Percentiles rank a stretch among this genome's conserved stretches.
phyloP scores from a whole-genome alignment of 305 asterid species.

The Fraxinus dipetala region DNA sequence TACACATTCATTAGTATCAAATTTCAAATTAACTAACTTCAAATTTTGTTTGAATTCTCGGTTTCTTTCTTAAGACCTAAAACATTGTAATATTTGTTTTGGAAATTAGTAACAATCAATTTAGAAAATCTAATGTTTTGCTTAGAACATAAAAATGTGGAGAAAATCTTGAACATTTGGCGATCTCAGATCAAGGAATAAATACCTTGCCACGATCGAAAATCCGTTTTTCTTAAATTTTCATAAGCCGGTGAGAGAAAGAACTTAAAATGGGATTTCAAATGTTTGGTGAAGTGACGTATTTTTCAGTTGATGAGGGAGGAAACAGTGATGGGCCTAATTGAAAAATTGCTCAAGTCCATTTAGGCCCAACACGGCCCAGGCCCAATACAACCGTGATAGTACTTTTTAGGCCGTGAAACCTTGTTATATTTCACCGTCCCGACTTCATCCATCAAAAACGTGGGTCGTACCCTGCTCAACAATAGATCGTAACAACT shows the following conservation, averaged over 20 bases:
- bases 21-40: neutral
- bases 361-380: neutral
- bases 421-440: neutral
- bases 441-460: neutral
- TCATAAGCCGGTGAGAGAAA: neutral
- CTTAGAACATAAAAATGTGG: too few species aligned
- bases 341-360: neutral
- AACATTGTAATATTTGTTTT: neutral
- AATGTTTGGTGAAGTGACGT: neutral
- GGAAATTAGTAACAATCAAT: too few species aligned
- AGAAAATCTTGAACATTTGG: too few species aligned
- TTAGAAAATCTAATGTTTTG: too few species aligned
- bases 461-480: too few species aligned
- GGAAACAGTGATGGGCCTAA: neutral
- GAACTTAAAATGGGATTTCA: neutral
- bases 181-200: neutral
- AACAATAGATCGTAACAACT: too few species aligned
- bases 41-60: neutral
- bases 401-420: neutral
- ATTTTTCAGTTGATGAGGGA: neutral
- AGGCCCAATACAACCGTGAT: neutral
- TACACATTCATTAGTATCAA: neutral
- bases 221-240: neutral
- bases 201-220: neutral
- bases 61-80: too few species aligned